Evolutionary conservation across 108 stramenopile species (phyloP).

Genomic region (Poteriospumella lacustris): DNA sequence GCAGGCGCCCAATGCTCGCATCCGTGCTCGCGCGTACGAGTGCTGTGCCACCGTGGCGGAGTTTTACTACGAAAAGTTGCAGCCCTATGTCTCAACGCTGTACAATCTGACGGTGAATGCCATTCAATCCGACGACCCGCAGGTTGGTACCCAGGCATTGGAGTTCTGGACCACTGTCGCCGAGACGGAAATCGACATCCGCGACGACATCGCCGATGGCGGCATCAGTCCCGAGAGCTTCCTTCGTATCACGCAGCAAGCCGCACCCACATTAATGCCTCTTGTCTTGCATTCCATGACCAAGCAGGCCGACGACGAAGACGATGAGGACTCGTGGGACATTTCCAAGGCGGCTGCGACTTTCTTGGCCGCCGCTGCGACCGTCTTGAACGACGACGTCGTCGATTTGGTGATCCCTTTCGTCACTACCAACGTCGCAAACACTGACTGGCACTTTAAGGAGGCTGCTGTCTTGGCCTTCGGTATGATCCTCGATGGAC

Average conservation of each 20-base stretch:
- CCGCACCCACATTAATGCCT: constrained; percentile 54
- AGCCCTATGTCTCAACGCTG: constrained; percentile 79
- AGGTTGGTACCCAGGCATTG: constrained; percentile 71
- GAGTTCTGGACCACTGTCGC: constrained; percentile 90
- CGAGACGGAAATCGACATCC: constrained; percentile 76
- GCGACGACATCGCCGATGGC: constrained; percentile 62
- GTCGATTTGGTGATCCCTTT: constrained; percentile 76
- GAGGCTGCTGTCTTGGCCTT: constrained; percentile 92
- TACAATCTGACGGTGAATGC: constrained; percentile 78
- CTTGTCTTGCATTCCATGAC: constrained; percentile 71
- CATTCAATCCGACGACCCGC: constrained; percentile 66
- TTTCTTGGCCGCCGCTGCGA: constrained; percentile 69
- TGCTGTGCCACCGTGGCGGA: constrained; percentile 76
- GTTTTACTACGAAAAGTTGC: constrained; percentile 82
- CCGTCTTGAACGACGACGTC: constrained; percentile 72
- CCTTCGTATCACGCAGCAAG: constrained; percentile 11
- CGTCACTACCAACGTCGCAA: constrained; percentile 73
- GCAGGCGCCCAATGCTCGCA: constrained; percentile 58
- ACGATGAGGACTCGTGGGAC: constrained; percentile 70
- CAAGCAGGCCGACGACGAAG: constrained; percentile 79
- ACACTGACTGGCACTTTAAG: constrained; percentile 76
- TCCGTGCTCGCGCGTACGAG: constrained; percentile 77
- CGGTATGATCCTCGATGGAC: constrained; percentile 77
- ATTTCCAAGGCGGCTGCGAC: constrained; percentile 78
- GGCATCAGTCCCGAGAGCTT: too few relatives aligned